Evolutionary conservation across 306 rosid species (phyloP).

Genomic region (Calophaca sinica): DNA sequence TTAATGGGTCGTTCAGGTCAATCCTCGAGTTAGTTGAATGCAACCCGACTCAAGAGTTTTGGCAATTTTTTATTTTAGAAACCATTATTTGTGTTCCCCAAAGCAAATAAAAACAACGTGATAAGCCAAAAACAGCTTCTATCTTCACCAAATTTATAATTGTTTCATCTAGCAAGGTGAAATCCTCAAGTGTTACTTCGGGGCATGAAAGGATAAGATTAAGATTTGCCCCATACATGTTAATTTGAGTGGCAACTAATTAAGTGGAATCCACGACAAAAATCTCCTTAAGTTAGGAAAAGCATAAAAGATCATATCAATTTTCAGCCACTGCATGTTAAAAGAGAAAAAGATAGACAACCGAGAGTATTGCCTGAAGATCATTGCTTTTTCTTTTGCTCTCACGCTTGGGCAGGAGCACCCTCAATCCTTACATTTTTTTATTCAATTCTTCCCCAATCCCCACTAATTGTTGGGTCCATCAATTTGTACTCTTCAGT

Average conservation of each 20-base stretch:
- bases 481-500: constrained; percentile 15
- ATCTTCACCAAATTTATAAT: background rate
- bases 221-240: background rate
- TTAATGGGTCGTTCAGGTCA: background rate
- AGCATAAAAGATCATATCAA: constrained; percentile 32
- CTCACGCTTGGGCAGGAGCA: background rate
- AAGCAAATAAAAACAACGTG: background rate
- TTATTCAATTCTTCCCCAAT: background rate
- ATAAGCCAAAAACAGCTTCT: background rate
- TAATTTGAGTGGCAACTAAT: background rate
- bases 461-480: constrained; percentile 37
- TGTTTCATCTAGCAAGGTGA: constrained; percentile 17
- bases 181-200: background rate
- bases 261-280: constrained; percentile 44
- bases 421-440: background rate
- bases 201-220: constrained; percentile 35
- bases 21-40: background rate
- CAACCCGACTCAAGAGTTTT: constrained; percentile 7
- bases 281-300: constrained; percentile 31
- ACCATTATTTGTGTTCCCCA: background rate
- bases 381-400: constrained; percentile 32
- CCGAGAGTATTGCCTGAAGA: background rate
- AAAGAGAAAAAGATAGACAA: background rate
- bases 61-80: background rate
- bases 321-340: constrained; percentile 33